phyloP scores from a whole-genome alignment of 257 asterid genomes.

The Sherardia arvensis region DNA sequence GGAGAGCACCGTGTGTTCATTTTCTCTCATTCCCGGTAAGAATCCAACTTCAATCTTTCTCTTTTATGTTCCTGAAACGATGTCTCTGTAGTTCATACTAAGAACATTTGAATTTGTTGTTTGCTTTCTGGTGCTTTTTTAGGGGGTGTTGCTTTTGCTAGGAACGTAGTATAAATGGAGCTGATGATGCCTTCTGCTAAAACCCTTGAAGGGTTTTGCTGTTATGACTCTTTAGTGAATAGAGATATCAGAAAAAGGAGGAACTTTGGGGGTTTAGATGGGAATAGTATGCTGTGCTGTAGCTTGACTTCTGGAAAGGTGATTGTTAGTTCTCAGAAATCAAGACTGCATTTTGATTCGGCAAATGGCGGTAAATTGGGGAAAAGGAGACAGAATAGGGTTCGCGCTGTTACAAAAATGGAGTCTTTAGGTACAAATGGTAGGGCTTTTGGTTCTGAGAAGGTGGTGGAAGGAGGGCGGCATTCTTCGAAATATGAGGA shows the following conservation, averaged over 20 bases:
- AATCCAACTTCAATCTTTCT: no score
- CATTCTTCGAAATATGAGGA: constrained; percentile 39
- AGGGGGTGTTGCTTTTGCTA: neutral
- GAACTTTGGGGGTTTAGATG: constrained; percentile 16
- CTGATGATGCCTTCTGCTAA: constrained; percentile 41
- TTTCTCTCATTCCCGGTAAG: no score
- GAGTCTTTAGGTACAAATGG: constrained; percentile 39
- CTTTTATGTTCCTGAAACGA: no score
- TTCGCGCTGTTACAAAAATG: constrained; percentile 38
- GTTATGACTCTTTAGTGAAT: constrained; percentile 20
- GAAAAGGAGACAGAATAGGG: constrained; percentile 25
- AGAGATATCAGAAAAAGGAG: constrained; percentile 12
- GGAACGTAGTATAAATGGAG: constrained; percentile 31
- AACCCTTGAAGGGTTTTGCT: constrained; percentile 38
- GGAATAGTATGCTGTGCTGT: constrained; percentile 6
- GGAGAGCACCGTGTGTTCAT: no score
- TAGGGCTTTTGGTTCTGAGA: constrained; percentile 26
- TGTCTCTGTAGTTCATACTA: no score
- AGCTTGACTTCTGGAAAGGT: constrained; percentile 11
- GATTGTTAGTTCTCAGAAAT: constrained; percentile 11
- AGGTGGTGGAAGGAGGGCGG: constrained; percentile 2
- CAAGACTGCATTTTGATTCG: constrained; percentile 2
- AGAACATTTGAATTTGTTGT: neutral
- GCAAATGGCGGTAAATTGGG: constrained; percentile 14
- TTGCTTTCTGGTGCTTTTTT: neutral